Base-by-base conservation (phyloP, 75 land plant species). In the Ceratopteris richardii region DNA sequence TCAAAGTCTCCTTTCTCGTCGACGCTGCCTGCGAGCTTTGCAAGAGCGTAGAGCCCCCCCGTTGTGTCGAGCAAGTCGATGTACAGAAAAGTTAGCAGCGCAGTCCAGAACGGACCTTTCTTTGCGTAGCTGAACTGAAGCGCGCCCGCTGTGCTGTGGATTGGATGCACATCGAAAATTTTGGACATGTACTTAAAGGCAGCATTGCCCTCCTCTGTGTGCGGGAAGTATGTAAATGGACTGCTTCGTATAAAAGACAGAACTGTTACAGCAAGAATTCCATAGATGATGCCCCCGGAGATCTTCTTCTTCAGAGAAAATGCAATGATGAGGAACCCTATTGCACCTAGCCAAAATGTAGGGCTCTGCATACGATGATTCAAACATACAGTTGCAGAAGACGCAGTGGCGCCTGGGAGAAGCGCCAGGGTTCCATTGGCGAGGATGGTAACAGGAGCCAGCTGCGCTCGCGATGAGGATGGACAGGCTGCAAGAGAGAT, bases 381-480 rank as follows among this genome's bases (percentile, higher is more conserved):
- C 16, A 56, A 44, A 51, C 72, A 52, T 27, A 74, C 40, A 23
- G 67, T 57, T 39, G 31, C 61, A 37, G 64, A 57, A 0, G 81
- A 78, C 0, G 46, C 65, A 27, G 81, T 69, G 43, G 40, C 80
- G 18, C 72, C 82, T 6, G 76, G 76, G 19, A 72, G 31, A 18
- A 78, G 67, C 4, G 46, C 59, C 20, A 61, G 17, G 31, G 72
- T 73, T 29, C 77, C 80, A 55, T 72, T 77, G 18, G 51, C 3
- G 52, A 58, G 36, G 44, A 73, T 65, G 20, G 53, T 10, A 0
- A 86, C 90, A 1, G 87, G 87, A 0, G 90, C 90, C 0, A 86
- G 27, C 28, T 54, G 24, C 3, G 42, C 71, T 12, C 56, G 52
- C 31, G 48, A 62, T 0, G 42, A 31, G 3, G 13, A 26, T 0